These are phyloP conservation scores for Simmondsia chinensis DNA, from an alignment of 148 eudicot genomes.

Conservation along the genomic window DNA sequence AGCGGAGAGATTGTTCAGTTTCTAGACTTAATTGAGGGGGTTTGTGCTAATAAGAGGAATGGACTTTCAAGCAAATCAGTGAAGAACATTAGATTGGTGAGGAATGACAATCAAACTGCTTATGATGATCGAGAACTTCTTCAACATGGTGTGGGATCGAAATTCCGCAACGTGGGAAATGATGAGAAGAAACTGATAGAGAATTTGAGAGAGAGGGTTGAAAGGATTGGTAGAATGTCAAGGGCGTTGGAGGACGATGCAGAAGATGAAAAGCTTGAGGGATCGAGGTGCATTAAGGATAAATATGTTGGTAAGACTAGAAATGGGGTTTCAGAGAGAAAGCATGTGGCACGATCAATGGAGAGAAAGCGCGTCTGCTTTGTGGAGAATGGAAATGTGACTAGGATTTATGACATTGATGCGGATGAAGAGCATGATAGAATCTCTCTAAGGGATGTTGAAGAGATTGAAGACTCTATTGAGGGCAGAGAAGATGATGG, in stretches of 20 bases:
- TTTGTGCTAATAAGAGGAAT: conserved; percentile 29
- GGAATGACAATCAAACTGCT: conserved; percentile 22
- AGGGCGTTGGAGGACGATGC: conserved; percentile 31
- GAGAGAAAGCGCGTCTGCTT: conserved; percentile 53
- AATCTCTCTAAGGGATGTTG: conserved; percentile 19
- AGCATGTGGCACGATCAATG: conserved; percentile 15
- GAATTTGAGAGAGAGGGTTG: conserved; percentile 34
- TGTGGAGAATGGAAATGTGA: conserved; percentile 46
- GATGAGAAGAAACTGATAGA: conserved; percentile 26
- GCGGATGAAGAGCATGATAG: conserved; percentile 19
- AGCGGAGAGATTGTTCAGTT: conserved; percentile 49
- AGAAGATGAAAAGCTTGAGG: conserved; percentile 24
- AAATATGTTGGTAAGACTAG: conserved; percentile 15
- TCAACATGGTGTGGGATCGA: conserved; percentile 12
- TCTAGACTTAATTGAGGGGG: conserved; percentile 48
- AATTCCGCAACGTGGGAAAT: conserved; percentile 5
- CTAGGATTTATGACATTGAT: conserved; percentile 29
- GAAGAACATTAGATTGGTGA: conserved; percentile 29
- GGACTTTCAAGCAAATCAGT: conserved; percentile 21
- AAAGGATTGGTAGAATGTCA: conserved; percentile 30
- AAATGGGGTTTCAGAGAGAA: conserved; percentile 17
- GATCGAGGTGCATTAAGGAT: conserved; percentile 17
- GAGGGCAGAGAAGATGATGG: conserved; percentile 34
- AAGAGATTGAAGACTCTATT: conserved; percentile 30
- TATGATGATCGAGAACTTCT: conserved; percentile 5